Evolutionary conservation across 2,329 filamentous ascomycete genomes (phyloP).

Genomic region (Ophiocordyceps camponoti-floridani): DNA sequence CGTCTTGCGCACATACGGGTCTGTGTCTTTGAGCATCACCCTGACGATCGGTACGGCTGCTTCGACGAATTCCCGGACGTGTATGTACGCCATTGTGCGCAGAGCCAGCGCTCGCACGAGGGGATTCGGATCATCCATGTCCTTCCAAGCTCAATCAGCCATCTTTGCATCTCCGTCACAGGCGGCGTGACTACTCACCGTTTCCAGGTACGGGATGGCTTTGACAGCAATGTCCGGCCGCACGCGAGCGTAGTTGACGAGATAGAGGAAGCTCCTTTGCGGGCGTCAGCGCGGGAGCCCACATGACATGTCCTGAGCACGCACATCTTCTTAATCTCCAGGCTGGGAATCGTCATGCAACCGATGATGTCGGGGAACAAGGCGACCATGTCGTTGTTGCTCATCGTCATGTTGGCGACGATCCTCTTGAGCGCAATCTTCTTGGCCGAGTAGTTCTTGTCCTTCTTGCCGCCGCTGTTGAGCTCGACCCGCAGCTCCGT

Average conservation of each 20-base stretch:
- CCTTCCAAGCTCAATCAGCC: conserved; percentile 29
- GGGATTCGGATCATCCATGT: conserved; percentile 87
- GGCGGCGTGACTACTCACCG: conserved; percentile 31
- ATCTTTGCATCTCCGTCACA: background rate
- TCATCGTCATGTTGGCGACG: conserved; percentile 99
- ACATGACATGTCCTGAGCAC: conserved; percentile 8
- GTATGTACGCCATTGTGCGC: conserved; percentile 92
- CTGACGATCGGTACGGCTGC: conserved; percentile 75
- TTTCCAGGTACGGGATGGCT: conserved; percentile 71
- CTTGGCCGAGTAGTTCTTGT: conserved; percentile 88
- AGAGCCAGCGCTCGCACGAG: conserved; percentile 82
- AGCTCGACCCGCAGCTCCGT: conserved; percentile 91
- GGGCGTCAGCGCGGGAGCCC: background rate
- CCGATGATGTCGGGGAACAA: conserved; percentile 88
- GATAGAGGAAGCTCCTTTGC: conserved; percentile 81
- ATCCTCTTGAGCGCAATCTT: conserved; percentile 99
- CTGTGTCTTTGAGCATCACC: conserved; percentile 62
- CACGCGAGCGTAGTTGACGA: conserved; percentile 92
- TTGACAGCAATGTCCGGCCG: conserved; percentile 89
- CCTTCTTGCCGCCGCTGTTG: conserved; percentile 87
- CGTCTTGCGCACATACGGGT: conserved; percentile 95
- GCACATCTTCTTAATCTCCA: conserved; percentile 99
- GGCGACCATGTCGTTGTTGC: conserved; percentile 98
- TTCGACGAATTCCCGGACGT: conserved; percentile 90
- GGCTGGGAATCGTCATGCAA: conserved; percentile 84